Conservation (phyloP, 129 eudicot species). For the Pulicaria dysenterica region DNA sequence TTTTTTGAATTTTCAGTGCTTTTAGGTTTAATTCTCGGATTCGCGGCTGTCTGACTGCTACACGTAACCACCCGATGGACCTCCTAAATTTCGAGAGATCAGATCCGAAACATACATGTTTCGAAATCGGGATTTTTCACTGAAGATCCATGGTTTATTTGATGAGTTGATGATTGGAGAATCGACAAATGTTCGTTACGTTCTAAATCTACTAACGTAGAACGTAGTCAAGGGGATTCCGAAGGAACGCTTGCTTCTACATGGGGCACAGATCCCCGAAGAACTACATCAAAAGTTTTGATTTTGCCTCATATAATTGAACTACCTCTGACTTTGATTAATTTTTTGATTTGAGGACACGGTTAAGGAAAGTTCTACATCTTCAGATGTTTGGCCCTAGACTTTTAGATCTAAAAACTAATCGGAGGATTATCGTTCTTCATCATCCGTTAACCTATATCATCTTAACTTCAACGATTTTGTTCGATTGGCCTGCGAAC, state of each 20-base stretch:
- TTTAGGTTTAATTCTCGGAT: constrained; percentile 27
- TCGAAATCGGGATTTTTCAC: constrained; percentile 17
- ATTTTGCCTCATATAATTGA: constrained; percentile 9
- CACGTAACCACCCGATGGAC: constrained; percentile 15
- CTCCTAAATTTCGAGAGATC: constrained; percentile 13
- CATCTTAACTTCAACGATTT: not conserved
- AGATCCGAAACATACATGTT: constrained; percentile 14
- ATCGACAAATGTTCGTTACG: not conserved
- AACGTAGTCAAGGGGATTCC: not conserved
- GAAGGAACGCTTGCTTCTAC: constrained; percentile 18
- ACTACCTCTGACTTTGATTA: constrained; percentile 21
- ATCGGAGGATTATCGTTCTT: constrained; percentile 5
- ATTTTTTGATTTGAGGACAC: not conserved
- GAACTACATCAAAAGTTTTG: constrained; percentile 2
- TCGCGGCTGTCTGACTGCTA: constrained; percentile 13
- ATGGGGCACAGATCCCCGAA: constrained; percentile 17
- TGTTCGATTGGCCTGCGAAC: not conserved
- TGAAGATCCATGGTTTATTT: constrained; percentile 26
- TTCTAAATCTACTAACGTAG: constrained; percentile 6
- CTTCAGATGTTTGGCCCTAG: not conserved
- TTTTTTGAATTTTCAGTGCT: constrained; percentile 21
- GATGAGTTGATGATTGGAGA: constrained; percentile 20
- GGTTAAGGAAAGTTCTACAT: not conserved
- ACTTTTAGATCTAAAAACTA: constrained; percentile 26
- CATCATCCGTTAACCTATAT: not conserved